These are phyloP conservation scores for Nakazawaea ishiwadae DNA, from an alignment of 805 yeast genomes.

Conservation along the genomic window DNA sequence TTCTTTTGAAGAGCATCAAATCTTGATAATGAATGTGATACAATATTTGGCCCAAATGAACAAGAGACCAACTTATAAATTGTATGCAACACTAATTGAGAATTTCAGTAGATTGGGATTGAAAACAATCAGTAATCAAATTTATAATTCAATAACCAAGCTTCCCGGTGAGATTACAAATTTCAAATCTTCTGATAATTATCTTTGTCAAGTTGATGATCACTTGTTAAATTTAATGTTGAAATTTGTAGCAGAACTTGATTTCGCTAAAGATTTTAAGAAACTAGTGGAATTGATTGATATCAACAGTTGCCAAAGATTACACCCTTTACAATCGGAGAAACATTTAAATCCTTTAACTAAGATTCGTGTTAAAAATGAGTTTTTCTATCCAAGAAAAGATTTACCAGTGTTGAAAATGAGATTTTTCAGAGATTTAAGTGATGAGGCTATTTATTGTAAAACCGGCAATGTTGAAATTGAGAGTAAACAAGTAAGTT, in stretches of 20 bases:
- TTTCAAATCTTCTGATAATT: slow-evolving; percentile 1
- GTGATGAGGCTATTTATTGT: not conserved
- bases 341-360: not conserved
- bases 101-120: slow-evolving; percentile 7
- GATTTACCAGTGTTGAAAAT: not conserved
- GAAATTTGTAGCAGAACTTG: not conserved
- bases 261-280: not conserved
- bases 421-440: not conserved
- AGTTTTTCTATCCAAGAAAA: not conserved
- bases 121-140: slow-evolving; percentile 1
- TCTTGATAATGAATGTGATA: not conserved
- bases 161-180: slow-evolving; percentile 2
- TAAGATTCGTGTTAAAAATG: not conserved
- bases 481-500: not conserved
- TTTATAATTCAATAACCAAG: slow-evolving; percentile 1
- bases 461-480: not conserved
- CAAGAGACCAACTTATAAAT: slow-evolving; percentile 2
- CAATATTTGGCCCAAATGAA: not conserved
- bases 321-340: not conserved
- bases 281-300: not conserved
- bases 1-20: slow-evolving; percentile 1
- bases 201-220: slow-evolving; percentile 3
- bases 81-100: slow-evolving; percentile 1
- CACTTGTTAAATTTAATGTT: slow-evolving; percentile 1
- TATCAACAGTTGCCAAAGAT: not conserved